Conservation (phyloP, 768 basidiomycete species). For the Royoungia palumana region DNA sequence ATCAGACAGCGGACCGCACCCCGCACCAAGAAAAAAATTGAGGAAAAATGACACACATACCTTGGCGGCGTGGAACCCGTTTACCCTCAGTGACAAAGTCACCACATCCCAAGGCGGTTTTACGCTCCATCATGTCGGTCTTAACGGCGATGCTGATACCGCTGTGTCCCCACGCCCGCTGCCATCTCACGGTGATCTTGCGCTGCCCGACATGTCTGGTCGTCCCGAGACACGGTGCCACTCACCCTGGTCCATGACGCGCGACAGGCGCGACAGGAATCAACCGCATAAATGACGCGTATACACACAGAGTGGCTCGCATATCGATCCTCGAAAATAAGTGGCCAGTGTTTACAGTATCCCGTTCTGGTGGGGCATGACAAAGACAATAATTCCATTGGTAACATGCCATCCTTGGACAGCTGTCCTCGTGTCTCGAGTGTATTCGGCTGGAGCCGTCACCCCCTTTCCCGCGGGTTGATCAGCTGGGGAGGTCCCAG, state of each 20-base stretch:
- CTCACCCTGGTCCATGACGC: background rate
- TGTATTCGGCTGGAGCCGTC: conserved; percentile 3
- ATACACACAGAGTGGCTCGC: background rate
- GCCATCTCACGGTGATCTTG: background rate
- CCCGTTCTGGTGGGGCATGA: background rate
- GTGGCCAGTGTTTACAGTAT: background rate
- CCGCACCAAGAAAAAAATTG: too few species aligned
- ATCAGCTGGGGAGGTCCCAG: background rate
- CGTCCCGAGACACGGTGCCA: background rate
- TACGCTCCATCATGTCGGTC: too few species aligned
- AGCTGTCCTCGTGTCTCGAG: background rate
- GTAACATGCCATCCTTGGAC: background rate
- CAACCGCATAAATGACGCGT: background rate
- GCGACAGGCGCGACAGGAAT: too few species aligned
- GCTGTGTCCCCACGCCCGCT: too few species aligned
- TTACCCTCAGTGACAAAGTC: background rate
- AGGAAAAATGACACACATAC: too few species aligned
- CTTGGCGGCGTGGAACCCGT: background rate
- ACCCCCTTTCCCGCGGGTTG: background rate
- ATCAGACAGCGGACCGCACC: too few species aligned
- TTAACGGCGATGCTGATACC: too few species aligned
- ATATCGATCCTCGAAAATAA: conserved; percentile 5
- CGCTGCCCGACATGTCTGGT: too few species aligned
- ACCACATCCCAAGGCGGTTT: background rate
- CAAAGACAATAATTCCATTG: conserved; percentile 5